Conservation (phyloP, 176 grass and related monocot species). For the Oryza rufipogon region DNA sequence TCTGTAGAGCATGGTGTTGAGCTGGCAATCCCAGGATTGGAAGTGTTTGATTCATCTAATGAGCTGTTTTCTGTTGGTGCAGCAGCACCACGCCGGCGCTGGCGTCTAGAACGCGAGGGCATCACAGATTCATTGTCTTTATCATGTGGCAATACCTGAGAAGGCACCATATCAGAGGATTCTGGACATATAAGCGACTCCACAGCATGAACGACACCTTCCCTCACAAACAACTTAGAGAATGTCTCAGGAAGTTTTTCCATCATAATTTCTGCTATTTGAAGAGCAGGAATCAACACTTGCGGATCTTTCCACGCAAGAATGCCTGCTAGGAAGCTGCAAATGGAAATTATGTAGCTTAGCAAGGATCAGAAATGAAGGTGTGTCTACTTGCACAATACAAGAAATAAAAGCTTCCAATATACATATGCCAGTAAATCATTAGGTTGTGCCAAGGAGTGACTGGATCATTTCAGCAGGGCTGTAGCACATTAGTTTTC, state of each 20-base stretch:
- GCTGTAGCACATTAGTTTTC: slow-evolving; percentile 93
- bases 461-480: slow-evolving; percentile 84
- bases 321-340: slow-evolving; percentile 91
- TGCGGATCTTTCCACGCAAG: slow-evolving; percentile 96
- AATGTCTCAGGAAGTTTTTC: slow-evolving; percentile 87
- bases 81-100: slow-evolving; percentile 55
- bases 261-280: slow-evolving; percentile 96
- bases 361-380: slow-evolving; percentile 18
- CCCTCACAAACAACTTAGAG: slow-evolving; percentile 87
- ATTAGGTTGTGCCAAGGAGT: slow-evolving; percentile 62
- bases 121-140: slow-evolving; percentile 49
- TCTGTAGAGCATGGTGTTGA: slow-evolving; percentile 38
- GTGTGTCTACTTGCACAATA: background rate
- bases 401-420: slow-evolving; percentile 19
- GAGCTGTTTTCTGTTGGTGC: slow-evolving; percentile 46
- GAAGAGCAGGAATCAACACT: slow-evolving; percentile 85
- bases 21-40: slow-evolving; percentile 37
- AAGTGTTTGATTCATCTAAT: slow-evolving; percentile 63
- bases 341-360: slow-evolving; percentile 34
- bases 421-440: slow-evolving; percentile 30
- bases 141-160: slow-evolving; percentile 46
- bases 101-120: slow-evolving; percentile 68
- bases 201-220: slow-evolving; percentile 92
- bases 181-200: slow-evolving; percentile 72
- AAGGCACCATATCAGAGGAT: slow-evolving; percentile 46